Evolutionary conservation across 179 eudicot genomes (phyloP).

Genomic region (Nepenthes alata): DNA sequence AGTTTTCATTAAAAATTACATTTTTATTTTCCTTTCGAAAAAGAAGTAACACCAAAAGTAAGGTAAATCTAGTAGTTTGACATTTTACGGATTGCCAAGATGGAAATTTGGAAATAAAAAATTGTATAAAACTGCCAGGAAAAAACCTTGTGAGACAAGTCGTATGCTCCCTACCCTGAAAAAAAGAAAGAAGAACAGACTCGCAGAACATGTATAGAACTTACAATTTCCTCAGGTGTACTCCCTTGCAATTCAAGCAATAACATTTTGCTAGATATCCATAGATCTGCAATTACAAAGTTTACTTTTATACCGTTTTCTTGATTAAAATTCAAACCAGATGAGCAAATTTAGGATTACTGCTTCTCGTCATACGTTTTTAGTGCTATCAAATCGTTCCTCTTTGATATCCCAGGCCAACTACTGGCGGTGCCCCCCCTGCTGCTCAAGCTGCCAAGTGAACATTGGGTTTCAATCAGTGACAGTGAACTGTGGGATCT

Average conservation of each 20-base stretch:
- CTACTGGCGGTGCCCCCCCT: slow-evolving; percentile 18
- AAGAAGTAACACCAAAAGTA: too few relatives aligned
- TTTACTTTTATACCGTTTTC: background rate
- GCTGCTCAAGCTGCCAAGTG: slow-evolving; percentile 13
- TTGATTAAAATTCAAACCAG: background rate
- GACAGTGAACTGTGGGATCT: too few relatives aligned
- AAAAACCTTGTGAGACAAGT: background rate
- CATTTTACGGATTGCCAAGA: background rate
- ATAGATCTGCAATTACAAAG: background rate
- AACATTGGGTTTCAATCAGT: background rate
- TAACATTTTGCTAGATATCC: background rate
- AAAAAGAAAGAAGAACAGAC: too few relatives aligned
- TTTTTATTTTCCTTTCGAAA: too few relatives aligned
- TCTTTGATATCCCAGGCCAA: slow-evolving; percentile 15
- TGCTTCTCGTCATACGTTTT: too few relatives aligned
- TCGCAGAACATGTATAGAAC: too few relatives aligned
- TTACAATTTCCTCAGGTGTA: background rate
- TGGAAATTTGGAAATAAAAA: background rate
- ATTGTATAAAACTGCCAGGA: background rate
- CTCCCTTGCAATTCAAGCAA: background rate
- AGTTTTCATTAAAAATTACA: too few relatives aligned
- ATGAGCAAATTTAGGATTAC: too few relatives aligned
- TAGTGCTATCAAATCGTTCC: too few relatives aligned
- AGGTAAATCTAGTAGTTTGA: too few relatives aligned
- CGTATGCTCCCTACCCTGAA: background rate